phyloP scores from a whole-genome alignment of 2,329 filamentous ascomycete genomes.

The Basipetospora sp. region DNA sequence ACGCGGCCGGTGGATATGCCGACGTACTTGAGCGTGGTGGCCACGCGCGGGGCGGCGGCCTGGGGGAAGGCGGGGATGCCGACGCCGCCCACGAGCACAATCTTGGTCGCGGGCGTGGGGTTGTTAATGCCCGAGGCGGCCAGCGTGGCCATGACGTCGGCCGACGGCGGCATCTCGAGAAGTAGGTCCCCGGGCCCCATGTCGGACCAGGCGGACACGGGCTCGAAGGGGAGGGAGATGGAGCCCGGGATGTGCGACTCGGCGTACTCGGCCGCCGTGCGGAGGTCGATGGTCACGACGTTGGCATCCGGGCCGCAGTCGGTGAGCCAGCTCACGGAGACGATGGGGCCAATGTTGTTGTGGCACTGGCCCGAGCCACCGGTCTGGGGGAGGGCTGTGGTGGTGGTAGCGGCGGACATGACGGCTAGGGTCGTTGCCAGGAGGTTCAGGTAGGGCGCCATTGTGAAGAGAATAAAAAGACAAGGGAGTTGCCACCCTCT shows the following conservation, averaged over 20 bases:
- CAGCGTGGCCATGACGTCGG: neutral
- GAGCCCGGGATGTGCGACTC: constrained; percentile 4
- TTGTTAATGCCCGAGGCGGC: constrained; percentile 1
- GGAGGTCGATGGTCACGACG: constrained; percentile 5
- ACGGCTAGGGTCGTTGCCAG: too few species aligned
- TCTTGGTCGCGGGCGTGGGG: neutral
- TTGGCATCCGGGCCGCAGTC: neutral
- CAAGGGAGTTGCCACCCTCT: too few species aligned
- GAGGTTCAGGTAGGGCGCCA: too few species aligned
- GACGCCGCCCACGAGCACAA: constrained; percentile 5
- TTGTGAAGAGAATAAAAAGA: too few species aligned
- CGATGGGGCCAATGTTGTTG: too few species aligned
- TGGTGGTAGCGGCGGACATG: too few species aligned
- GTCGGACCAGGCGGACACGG: constrained; percentile 3
- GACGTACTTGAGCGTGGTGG: constrained; percentile 6
- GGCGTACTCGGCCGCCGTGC: constrained; percentile 4
- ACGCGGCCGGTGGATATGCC: constrained; percentile 5
- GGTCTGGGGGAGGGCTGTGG: too few species aligned
- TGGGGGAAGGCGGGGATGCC: constrained; percentile 1
- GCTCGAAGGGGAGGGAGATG: constrained; percentile 4
- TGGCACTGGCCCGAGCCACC: too few species aligned
- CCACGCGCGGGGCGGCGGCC: constrained; percentile 4
- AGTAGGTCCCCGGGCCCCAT: neutral
- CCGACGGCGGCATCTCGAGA: constrained; percentile 4
- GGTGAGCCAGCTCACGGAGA: too few species aligned